Percentiles rank a stretch among this genome's conserved stretches.
Conservation (phyloP, 2,329 filamentous ascomycete genomes). For the Beauveria rudraprayagi region DNA sequence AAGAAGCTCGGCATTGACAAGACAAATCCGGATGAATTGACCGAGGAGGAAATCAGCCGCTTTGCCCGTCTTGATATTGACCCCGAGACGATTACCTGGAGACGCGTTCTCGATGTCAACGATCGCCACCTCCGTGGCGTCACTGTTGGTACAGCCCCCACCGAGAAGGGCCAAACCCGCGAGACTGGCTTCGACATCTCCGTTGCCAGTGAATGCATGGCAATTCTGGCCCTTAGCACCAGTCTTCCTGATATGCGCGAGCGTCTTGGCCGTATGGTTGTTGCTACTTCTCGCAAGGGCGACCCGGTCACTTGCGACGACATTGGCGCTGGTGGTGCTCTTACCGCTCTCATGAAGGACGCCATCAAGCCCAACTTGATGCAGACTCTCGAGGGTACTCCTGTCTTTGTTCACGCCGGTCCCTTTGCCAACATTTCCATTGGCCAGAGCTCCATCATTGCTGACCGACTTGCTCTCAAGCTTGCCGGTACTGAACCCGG, state of each 20-base stretch:
- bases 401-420: constrained; percentile 93
- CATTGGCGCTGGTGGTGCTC: constrained; percentile 81
- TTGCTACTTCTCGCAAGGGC: constrained; percentile 75
- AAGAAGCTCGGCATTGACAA: constrained; percentile 96
- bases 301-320: constrained; percentile 96
- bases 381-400: constrained; percentile 95
- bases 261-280: constrained; percentile 89
- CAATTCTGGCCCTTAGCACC: constrained; percentile 89
- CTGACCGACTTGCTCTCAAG: constrained; percentile 92
- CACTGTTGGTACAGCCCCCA: constrained; percentile 79
- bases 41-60: constrained; percentile 74
- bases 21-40: constrained; percentile 85
- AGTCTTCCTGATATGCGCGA: constrained; percentile 83
- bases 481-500: constrained; percentile 89
- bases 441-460: constrained; percentile 88
- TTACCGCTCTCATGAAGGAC: constrained; percentile 94
- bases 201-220: constrained; percentile 97
- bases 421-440: constrained; percentile 99
- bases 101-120: constrained; percentile 92
- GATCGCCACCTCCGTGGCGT: constrained; percentile 87
- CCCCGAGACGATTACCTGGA: constrained; percentile 94
- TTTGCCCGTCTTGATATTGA: constrained; percentile 97
- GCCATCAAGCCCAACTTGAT: constrained; percentile 98
- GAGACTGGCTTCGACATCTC: constrained; percentile 97
- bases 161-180: constrained; percentile 81